Conservation (phyloP, 441 rosid genomes). For the Iberis amara region DNA sequence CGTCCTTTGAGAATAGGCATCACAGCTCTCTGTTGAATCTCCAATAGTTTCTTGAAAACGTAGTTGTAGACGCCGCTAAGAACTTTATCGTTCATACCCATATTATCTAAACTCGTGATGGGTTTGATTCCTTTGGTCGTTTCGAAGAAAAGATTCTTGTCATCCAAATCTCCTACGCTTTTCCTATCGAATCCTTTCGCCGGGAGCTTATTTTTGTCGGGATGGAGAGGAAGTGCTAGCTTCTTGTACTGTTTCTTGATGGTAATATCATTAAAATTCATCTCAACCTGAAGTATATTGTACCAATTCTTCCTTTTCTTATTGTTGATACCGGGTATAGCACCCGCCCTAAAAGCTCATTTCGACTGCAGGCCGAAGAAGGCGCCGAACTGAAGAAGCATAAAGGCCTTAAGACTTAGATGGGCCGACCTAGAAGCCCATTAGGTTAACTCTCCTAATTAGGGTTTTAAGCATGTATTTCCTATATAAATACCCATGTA, state of each 20-base stretch:
- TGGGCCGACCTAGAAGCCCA: no score
- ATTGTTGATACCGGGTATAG: no score
- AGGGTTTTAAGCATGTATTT: no score
- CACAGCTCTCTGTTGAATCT: constrained; percentile 83
- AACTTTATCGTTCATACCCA: constrained; percentile 69
- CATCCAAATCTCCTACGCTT: constrained; percentile 39
- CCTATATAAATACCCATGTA: no score
- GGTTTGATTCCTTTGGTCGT: constrained; percentile 85
- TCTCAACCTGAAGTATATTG: constrained; percentile 72
- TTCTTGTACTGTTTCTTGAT: constrained; percentile 86
- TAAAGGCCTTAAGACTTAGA: no score
- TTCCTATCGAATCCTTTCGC: constrained; percentile 30
- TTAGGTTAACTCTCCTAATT: no score
- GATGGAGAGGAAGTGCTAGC: constrained; percentile 88
- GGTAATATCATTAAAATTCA: constrained; percentile 48
- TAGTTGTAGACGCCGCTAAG: constrained; percentile 80
- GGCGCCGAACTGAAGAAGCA: no score
- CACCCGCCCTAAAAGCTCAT: no score
- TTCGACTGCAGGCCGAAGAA: no score
- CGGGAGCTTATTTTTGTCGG: constrained; percentile 88
- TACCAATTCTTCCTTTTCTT: constrained; percentile 94
- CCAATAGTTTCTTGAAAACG: constrained; percentile 86
- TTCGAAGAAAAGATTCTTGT: constrained; percentile 69
- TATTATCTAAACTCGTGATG: constrained; percentile 61
- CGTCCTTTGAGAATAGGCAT: constrained; percentile 78